A percentile compares a stretch with the other conserved stretches of the same genome.
Conservation (phyloP, 306 rosid genomes). For the Corylus heterophylla region DNA sequence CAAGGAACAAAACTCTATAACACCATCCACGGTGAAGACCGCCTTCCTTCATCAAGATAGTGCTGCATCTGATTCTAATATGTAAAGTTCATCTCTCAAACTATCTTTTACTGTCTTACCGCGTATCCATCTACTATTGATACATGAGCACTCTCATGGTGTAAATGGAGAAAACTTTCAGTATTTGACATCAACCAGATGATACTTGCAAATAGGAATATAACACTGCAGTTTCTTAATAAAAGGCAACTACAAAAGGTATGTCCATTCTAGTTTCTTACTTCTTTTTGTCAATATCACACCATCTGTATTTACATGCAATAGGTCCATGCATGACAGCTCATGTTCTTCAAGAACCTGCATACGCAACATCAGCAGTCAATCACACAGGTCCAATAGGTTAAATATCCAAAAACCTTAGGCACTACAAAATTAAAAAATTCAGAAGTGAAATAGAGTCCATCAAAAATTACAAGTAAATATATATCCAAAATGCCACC, state of each 20-base stretch:
- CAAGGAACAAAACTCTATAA: no score
- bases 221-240: neutral
- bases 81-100: neutral
- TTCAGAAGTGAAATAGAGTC: neutral
- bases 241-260: neutral
- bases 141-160: neutral
- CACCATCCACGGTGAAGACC: neutral
- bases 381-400: slow-evolving; percentile 24
- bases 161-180: neutral
- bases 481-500: neutral
- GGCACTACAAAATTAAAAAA: neutral
- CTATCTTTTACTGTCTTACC: neutral
- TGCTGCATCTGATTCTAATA: neutral
- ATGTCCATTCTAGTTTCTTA: slow-evolving; percentile 39
- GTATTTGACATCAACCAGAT: neutral
- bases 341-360: slow-evolving; percentile 95
- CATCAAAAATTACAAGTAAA: neutral
- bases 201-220: neutral
- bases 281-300: slow-evolving; percentile 79
- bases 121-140: neutral
- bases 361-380: slow-evolving; percentile 22
- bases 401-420: neutral
- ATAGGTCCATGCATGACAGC: slow-evolving; percentile 67
- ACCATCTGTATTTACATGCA: slow-evolving; percentile 65
- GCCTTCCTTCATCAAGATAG: neutral